These are phyloP conservation scores for Elsinoe perseae DNA, from an alignment of 2,329 filamentous ascomycete genomes.

Conservation along the genomic window DNA sequence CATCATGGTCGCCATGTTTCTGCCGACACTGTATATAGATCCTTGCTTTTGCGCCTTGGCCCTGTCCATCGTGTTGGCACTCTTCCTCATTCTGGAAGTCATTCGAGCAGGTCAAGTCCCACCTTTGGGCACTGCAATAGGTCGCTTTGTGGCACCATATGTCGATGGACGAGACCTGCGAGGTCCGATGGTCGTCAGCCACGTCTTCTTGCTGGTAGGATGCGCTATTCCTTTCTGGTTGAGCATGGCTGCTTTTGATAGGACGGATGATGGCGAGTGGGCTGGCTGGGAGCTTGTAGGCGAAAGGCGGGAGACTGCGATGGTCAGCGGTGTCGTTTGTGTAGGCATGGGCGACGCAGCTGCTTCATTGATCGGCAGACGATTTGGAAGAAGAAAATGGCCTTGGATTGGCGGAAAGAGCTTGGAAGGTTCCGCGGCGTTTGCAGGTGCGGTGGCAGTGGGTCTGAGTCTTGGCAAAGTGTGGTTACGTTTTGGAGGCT, in stretches of 20 bases:
- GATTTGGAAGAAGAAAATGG: conserved; percentile 85
- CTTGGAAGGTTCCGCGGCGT: conserved; percentile 76
- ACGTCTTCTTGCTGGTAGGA: conserved; percentile 91
- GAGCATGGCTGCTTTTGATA: conserved; percentile 61
- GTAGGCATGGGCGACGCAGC: conserved; percentile 94
- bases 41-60: conserved; percentile 75
- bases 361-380: conserved; percentile 78
- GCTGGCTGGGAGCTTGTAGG: conserved; percentile 63
- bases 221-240: conserved; percentile 95
- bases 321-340: conserved; percentile 87
- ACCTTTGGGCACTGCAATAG: conserved; percentile 77
- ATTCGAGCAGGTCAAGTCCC: conserved; percentile 86
- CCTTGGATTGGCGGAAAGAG: conserved; percentile 95
- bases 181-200: conserved; percentile 88
- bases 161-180: conserved; percentile 89
- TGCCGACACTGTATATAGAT: conserved; percentile 80
- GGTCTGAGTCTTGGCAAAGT: conserved; percentile 62
- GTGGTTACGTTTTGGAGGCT: conserved; percentile 73
- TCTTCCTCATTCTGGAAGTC: conserved; percentile 84
- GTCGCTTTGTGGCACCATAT: conserved; percentile 81
- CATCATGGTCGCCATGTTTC: conserved; percentile 94
- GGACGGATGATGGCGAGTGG: conserved; percentile 50
- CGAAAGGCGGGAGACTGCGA: conserved; percentile 62
- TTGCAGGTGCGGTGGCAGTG: conserved; percentile 67
- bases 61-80: conserved; percentile 66